Percentiles rank a stretch among this genome's conserved stretches.
These are phyloP conservation scores for Neurospora africana DNA, from an alignment of 495 filamentous ascomycete species.

Conservation along the genomic window DNA sequence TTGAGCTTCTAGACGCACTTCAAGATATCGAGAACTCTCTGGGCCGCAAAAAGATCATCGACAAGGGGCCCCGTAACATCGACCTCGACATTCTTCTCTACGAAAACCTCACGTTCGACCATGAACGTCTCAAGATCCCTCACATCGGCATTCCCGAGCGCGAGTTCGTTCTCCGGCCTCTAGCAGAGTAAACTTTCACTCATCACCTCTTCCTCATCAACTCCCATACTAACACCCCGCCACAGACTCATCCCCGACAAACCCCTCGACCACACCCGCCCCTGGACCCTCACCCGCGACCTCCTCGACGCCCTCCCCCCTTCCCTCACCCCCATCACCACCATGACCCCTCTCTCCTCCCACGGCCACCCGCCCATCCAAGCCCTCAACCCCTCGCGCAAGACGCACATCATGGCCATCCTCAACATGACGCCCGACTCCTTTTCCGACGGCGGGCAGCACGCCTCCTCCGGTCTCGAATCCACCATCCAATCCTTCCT, in stretches of 20 bases:
- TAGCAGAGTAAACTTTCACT: slow-evolving; percentile 61
- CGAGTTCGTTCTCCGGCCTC: slow-evolving; percentile 83
- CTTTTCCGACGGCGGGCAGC: slow-evolving; percentile 80
- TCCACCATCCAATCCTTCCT: slow-evolving; percentile 49
- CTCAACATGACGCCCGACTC: slow-evolving; percentile 95
- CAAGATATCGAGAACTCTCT: slow-evolving; percentile 72
- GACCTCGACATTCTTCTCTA: slow-evolving; percentile 93
- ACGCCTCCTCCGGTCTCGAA: slow-evolving; percentile 28
- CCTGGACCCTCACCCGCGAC: slow-evolving; percentile 42
- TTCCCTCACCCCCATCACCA: slow-evolving; percentile 44
- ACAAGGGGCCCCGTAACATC: slow-evolving; percentile 88
- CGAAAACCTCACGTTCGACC: slow-evolving; percentile 52
- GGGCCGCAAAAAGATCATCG: slow-evolving; percentile 72
- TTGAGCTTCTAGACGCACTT: slow-evolving; percentile 64
- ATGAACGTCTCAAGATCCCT: slow-evolving; percentile 69
- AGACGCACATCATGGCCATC: slow-evolving; percentile 83
- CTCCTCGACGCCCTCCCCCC: slow-evolving; percentile 55
- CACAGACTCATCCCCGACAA: slow-evolving; percentile 55
- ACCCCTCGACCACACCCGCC: slow-evolving; percentile 34
- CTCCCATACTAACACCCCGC: background rate
- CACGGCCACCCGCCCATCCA: slow-evolving; percentile 45
- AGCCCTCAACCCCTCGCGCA: slow-evolving; percentile 50
- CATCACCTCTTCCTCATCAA: background rate
- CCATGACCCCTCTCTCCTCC: slow-evolving; percentile 56
- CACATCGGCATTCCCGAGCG: slow-evolving; percentile 80